A percentile compares a stretch with the other conserved stretches of the same genome.
These are phyloP conservation scores for Aspergillus puulaauensis DNA, from an alignment of 2,329 filamentous ascomycete genomes.

Conservation along the genomic window DNA sequence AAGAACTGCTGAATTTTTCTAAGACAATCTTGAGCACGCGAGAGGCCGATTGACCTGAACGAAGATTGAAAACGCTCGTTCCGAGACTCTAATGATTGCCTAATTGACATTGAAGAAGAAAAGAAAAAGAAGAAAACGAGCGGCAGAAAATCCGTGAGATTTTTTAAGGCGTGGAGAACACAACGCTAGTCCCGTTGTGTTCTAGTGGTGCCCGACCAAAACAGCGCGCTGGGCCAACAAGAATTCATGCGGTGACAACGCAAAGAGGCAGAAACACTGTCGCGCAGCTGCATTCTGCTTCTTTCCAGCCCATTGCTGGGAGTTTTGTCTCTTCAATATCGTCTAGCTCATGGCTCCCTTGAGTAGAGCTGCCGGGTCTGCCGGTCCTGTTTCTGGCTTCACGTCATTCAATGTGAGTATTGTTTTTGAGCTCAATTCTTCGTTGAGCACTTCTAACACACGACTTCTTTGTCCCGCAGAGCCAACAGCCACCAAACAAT, in stretches of 20 bases:
- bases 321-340: neutral
- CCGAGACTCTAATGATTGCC: constrained; percentile 99
- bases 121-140: constrained; percentile 45
- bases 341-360: constrained; percentile 39
- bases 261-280: constrained; percentile 25
- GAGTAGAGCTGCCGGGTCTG: constrained; percentile 33
- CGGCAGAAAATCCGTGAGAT: constrained; percentile 28
- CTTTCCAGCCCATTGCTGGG: neutral
- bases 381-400: constrained; percentile 22
- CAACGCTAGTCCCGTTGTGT: constrained; percentile 31
- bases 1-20: constrained; percentile 73
- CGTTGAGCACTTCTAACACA: constrained; percentile 13
- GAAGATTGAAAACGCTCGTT: constrained; percentile 80
- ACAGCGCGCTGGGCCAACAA: constrained; percentile 29
- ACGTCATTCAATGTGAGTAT: constrained; percentile 27
- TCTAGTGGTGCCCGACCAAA: constrained; percentile 24
- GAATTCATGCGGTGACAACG: constrained; percentile 29
- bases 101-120: constrained; percentile 61
- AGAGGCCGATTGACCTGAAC: constrained; percentile 82
- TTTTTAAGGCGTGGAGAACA: constrained; percentile 20
- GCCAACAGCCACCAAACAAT: constrained; percentile 20
- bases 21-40: constrained; percentile 98
- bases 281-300: constrained; percentile 9
- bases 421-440: constrained; percentile 10
- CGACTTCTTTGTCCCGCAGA: constrained; percentile 20